Percentiles rank a stretch among this genome's conserved stretches.
Evolutionary conservation across 805 yeast genomes (phyloP).

Genomic region (Cyberlindnera veronae): DNA sequence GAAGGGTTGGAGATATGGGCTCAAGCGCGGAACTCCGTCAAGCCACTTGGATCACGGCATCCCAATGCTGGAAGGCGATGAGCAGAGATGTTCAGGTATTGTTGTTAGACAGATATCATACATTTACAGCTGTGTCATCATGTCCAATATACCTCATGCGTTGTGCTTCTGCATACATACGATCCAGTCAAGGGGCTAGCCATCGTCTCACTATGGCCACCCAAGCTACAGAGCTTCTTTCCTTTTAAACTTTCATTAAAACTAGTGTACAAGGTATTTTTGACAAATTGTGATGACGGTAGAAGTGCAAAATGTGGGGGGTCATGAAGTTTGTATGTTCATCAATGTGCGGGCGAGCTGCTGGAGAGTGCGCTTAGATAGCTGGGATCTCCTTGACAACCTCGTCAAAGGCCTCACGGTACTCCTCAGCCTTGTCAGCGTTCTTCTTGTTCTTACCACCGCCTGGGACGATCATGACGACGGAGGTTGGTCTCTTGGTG

Average conservation of each 20-base stretch:
- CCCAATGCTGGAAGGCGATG: too few species aligned
- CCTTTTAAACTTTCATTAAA: slow-evolving; percentile 1
- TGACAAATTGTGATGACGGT: not conserved
- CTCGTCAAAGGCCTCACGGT: slow-evolving; percentile 90
- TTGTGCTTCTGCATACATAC: too few species aligned
- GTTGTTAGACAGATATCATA: too few species aligned
- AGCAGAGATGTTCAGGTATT: too few species aligned
- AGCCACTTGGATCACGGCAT: too few species aligned
- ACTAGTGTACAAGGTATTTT: slow-evolving; percentile 4
- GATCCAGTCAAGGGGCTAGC: too few species aligned
- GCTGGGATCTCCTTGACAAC: slow-evolving; percentile 81
- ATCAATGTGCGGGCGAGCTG: not conserved
- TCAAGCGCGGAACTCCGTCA: too few species aligned
- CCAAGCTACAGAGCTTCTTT: too few species aligned
- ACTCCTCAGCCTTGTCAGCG: slow-evolving; percentile 73
- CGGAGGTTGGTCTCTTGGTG: slow-evolving; percentile 97
- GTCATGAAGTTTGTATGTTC: slow-evolving; percentile 4
- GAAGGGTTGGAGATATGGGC: too few species aligned
- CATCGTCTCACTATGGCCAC: too few species aligned
- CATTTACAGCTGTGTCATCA: too few species aligned
- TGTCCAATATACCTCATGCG: too few species aligned
- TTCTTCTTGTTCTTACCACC: slow-evolving; percentile 79
- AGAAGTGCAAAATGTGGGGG: slow-evolving; percentile 1
- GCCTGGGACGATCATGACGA: slow-evolving; percentile 96
- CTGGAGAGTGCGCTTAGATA: slow-evolving; percentile 6